phyloP scores from a whole-genome alignment of 1,284 basidiomycete species.

The Ganoderma sp. region DNA sequence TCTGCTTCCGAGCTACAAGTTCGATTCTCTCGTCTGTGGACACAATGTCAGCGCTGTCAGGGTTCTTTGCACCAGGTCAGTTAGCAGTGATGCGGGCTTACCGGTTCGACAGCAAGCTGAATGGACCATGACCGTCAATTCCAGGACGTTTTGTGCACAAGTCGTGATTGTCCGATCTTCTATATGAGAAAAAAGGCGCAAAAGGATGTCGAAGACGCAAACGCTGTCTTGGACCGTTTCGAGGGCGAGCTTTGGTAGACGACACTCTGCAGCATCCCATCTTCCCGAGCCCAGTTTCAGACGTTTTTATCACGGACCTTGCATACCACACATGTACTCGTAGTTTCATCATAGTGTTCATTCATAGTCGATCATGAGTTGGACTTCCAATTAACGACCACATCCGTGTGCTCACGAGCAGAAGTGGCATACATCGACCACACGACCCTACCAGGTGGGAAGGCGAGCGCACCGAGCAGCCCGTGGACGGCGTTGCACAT shows the following conservation, averaged over 20 bases:
- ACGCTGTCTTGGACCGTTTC: conserved; percentile 81
- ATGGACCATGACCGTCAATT: conserved; percentile 48
- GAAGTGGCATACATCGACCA: no score
- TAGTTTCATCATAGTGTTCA: neutral
- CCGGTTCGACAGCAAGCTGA: neutral
- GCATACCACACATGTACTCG: conserved; percentile 17
- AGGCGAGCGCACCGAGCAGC: no score
- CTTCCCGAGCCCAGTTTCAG: neutral
- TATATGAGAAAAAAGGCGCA: conserved; percentile 97
- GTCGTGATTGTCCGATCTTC: conserved; percentile 97
- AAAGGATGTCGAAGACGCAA: conserved; percentile 91
- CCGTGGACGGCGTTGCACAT: neutral
- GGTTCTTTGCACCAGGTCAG: conserved; percentile 91
- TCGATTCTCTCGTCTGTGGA: conserved; percentile 93
- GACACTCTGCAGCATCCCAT: neutral
- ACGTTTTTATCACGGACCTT: conserved; percentile 4
- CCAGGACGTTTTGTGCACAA: conserved; percentile 91
- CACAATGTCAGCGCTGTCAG: conserved; percentile 95
- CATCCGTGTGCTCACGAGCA: no score
- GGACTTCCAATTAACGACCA: neutral
- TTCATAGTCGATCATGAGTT: neutral
- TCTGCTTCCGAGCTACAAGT: conserved; percentile 83
- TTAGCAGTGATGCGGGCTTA: conserved; percentile 9
- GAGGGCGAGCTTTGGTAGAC: conserved; percentile 64
- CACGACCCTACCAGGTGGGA: no score